Evolutionary conservation across 1,284 basidiomycete species (phyloP).

Genomic region (Puccinia hordei): DNA sequence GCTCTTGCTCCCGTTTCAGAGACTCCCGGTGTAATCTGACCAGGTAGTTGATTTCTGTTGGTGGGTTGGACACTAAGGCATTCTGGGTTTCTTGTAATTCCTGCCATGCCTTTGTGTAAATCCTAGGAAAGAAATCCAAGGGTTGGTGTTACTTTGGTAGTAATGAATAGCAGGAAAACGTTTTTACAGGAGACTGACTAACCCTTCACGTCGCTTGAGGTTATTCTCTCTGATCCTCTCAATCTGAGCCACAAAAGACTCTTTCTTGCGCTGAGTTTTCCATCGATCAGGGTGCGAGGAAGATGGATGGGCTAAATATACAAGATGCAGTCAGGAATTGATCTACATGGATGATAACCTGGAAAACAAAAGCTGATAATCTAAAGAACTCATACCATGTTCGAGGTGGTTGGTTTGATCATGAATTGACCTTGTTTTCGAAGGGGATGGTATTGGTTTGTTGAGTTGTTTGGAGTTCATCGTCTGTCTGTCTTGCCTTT

Average conservation of each 20-base stretch:
- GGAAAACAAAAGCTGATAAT: too few species aligned
- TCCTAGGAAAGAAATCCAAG: constrained; percentile 52
- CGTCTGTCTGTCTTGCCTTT: not conserved
- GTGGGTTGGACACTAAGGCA: constrained; percentile 58
- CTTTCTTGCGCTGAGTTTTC: constrained; percentile 55
- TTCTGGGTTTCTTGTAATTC: constrained; percentile 53
- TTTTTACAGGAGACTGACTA: constrained; percentile 53
- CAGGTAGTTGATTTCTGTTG: constrained; percentile 61
- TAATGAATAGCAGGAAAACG: not conserved
- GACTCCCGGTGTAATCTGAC: constrained; percentile 62
- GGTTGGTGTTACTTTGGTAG: constrained; percentile 49
- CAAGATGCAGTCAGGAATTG: not conserved
- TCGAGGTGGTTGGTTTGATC: constrained; percentile 16
- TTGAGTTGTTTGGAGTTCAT: constrained; percentile 13
- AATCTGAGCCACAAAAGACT: constrained; percentile 63
- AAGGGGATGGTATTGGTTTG: constrained; percentile 10
- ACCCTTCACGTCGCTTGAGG: constrained; percentile 62
- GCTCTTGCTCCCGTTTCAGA: constrained; percentile 62
- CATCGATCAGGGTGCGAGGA: constrained; percentile 19
- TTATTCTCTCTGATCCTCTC: constrained; percentile 62
- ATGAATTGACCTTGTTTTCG: constrained; percentile 18
- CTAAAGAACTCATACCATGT: constrained; percentile 11
- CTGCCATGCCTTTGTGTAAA: constrained; percentile 52
- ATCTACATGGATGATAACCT: too few species aligned
- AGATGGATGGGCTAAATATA: constrained; percentile 2